Conservation (phyloP, 2,329 filamentous ascomycete species). For the Plenodomus tracheiphilus region DNA sequence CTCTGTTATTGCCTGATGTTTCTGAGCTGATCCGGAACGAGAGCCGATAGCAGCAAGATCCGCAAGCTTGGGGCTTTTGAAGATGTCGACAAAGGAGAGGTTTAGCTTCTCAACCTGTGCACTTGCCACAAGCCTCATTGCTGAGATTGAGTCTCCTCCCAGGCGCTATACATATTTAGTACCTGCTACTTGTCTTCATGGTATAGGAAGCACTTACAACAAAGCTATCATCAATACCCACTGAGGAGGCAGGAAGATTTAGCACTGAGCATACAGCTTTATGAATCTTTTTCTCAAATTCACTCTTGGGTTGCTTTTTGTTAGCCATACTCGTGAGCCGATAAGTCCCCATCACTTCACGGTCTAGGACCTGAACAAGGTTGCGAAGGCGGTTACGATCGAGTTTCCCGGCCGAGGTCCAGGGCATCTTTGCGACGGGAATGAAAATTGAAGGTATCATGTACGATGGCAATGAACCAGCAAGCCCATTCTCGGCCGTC, state of each 20-base stretch:
- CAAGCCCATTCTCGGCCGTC: conserved; percentile 33
- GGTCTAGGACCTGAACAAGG: conserved; percentile 30
- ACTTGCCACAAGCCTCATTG: conserved; percentile 37
- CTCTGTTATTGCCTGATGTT: conserved; percentile 15
- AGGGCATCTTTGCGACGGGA: conserved; percentile 37
- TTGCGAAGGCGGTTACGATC: conserved; percentile 36
- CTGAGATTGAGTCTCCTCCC: conserved; percentile 36
- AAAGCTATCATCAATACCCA: conserved; percentile 41
- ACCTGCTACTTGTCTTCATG: background rate
- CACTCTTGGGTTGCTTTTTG: conserved; percentile 32
- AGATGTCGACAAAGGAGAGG: conserved; percentile 37
- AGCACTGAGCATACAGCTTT: conserved; percentile 35
- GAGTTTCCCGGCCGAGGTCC: conserved; percentile 37
- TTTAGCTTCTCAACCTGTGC: conserved; percentile 31
- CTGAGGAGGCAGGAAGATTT: conserved; percentile 25
- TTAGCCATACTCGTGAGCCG: conserved; percentile 30
- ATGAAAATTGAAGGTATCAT: conserved; percentile 42
- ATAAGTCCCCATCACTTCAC: conserved; percentile 35
- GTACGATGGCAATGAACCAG: conserved; percentile 34
- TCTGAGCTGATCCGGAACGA: background rate
- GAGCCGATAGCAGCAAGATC: conserved; percentile 33
- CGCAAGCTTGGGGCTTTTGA: conserved; percentile 35
- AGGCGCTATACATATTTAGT: conserved; percentile 40
- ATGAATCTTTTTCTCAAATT: conserved; percentile 36
- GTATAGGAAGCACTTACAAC: conserved; percentile 16